phyloP scores from a whole-genome alignment of 352 stramenopile genomes.

The Phytopythium delawarense region DNA sequence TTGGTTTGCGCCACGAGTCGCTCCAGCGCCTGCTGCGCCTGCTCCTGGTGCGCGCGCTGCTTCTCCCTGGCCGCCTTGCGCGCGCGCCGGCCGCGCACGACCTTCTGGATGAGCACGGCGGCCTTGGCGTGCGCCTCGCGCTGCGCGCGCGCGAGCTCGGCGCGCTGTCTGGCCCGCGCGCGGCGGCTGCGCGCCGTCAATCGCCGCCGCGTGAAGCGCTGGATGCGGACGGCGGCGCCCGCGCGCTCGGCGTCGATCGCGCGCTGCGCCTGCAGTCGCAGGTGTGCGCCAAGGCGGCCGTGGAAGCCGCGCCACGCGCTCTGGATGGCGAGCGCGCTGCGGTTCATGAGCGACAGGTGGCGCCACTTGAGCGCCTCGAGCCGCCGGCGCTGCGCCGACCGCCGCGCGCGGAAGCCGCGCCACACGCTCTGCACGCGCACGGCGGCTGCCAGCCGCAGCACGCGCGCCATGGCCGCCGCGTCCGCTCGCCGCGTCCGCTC shows the following conservation, averaged over 20 bases:
- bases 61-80: conserved; percentile 28
- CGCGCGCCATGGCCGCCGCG: conserved; percentile 26
- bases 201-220: conserved; percentile 49
- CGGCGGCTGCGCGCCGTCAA: conserved; percentile 34
- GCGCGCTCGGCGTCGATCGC: conserved; percentile 50
- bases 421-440: conserved; percentile 59
- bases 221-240: conserved; percentile 54
- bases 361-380: conserved; percentile 72
- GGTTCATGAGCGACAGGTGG: conserved; percentile 54
- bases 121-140: conserved; percentile 29
- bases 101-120: conserved; percentile 59
- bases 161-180: conserved; percentile 22
- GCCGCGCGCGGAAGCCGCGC: conserved; percentile 55
- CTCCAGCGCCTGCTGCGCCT: conserved; percentile 49
- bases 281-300: conserved; percentile 49
- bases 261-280: conserved; percentile 46
- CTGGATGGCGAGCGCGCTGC: conserved; percentile 71
- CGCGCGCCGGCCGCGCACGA: conserved; percentile 54
- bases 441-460: conserved; percentile 37
- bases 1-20: conserved; percentile 60
- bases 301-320: conserved; percentile 71
- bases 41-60: conserved; percentile 32
- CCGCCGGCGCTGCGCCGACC: conserved; percentile 36
- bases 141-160: conserved; percentile 18
- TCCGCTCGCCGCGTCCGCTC: conserved; percentile 27